A percentile compares a stretch with the other conserved stretches of the same genome.
Conservation (phyloP, 257 asterid genomes). For the Plantago ovata region DNA sequence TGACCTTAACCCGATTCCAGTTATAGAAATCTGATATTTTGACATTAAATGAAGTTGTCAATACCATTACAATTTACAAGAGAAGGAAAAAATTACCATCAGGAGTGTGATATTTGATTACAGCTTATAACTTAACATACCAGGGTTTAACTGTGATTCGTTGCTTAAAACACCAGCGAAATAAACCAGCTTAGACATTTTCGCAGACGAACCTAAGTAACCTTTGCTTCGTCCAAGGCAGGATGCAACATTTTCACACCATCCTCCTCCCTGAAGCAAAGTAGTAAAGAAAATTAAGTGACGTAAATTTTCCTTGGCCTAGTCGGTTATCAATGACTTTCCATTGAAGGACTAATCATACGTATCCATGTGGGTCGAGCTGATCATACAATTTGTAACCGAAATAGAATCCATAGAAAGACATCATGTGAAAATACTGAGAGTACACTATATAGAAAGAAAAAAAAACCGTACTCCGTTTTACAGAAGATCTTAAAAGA, state of each 20-base stretch:
- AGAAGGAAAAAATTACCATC: neutral
- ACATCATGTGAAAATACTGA: no score
- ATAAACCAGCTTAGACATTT: slow-evolving; percentile 45
- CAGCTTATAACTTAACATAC: slow-evolving; percentile 25
- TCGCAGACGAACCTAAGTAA: slow-evolving; percentile 69
- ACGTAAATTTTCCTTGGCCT: neutral
- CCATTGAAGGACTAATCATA: no score
- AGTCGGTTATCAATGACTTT: neutral
- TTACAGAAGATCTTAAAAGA: neutral
- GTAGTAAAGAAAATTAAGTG: neutral
- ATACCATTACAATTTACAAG: neutral
- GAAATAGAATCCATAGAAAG: no score
- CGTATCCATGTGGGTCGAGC: no score
- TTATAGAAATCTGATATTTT: slow-evolving; percentile 40
- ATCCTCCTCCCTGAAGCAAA: slow-evolving; percentile 12
- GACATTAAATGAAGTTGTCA: neutral
- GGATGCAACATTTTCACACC: slow-evolving; percentile 6
- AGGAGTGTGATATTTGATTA: neutral
- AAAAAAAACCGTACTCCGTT: neutral
- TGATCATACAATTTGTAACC: no score
- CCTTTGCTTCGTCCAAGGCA: slow-evolving; percentile 49
- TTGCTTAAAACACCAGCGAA: slow-evolving; percentile 84
- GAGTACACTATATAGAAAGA: no score
- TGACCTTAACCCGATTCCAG: slow-evolving; percentile 48
- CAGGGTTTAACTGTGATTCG: slow-evolving; percentile 63